phyloP scores from a whole-genome alignment of 768 basidiomycete genomes.

The Tricholoma furcatifolium region DNA sequence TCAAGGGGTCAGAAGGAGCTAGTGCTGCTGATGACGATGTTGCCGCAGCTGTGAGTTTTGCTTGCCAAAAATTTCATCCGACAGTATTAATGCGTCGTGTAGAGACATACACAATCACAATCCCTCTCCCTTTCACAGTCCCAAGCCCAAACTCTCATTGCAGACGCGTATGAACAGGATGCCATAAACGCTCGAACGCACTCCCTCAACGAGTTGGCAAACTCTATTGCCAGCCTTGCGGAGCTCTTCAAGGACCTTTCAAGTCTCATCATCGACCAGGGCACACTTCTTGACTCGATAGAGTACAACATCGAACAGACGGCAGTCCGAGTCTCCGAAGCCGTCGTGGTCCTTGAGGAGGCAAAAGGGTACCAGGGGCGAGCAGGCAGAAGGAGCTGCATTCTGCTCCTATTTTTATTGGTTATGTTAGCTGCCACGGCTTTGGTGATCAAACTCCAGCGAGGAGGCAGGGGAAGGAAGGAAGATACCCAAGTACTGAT shows the following conservation, averaged over 20 bases:
- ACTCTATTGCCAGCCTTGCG: conserved; percentile 86
- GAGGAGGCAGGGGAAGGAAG: conserved; percentile 34
- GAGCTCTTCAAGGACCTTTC: conserved; percentile 97
- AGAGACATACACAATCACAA: conserved; percentile 32
- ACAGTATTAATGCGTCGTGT: conserved; percentile 1
- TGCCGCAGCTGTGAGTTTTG: conserved; percentile 69
- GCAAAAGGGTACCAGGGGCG: conserved; percentile 92
- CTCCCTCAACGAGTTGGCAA: conserved; percentile 88
- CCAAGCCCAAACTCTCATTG: conserved; percentile 34
- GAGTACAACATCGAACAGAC: conserved; percentile 98
- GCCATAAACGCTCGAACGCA: conserved; percentile 48
- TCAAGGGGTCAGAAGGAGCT: conserved; percentile 79
- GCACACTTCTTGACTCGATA: conserved; percentile 92
- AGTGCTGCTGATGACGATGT: conserved; percentile 90
- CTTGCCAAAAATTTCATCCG: conserved; percentile 9
- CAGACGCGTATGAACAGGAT: conserved; percentile 40
- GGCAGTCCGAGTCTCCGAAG: conserved; percentile 75
- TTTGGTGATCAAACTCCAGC: conserved; percentile 89
- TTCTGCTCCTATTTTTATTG: conserved; percentile 86
- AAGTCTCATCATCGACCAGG: conserved; percentile 94
- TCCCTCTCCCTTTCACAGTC: conserved; percentile 34
- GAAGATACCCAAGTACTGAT: conserved; percentile 25
- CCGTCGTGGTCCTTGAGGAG: conserved; percentile 78
- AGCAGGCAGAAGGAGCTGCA: conserved; percentile 90
- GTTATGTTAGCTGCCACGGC: conserved; percentile 87